Percentiles rank a stretch among this genome's conserved stretches.
These are phyloP conservation scores for Yamadazyma taylorii DNA, from an alignment of 1,139 yeast genomes.

Conservation along the genomic window DNA sequence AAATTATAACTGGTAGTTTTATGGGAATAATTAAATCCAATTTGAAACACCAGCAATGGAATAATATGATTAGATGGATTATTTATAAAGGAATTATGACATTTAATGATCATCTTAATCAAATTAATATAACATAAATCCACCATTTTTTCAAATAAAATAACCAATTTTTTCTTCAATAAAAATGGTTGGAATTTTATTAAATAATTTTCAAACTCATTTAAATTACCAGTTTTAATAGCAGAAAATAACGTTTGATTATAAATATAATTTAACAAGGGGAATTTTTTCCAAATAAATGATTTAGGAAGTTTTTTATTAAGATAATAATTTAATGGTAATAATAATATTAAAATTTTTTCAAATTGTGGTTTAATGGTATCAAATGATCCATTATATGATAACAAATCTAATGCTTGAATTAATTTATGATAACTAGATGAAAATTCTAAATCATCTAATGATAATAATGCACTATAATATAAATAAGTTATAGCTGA, in stretches of 20 bases:
- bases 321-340: conserved; percentile 55
- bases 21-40: conserved; percentile 46
- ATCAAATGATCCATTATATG: conserved; percentile 20
- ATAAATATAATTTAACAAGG: conserved; percentile 47
- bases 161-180: conserved; percentile 60
- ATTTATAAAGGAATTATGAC: conserved; percentile 34
- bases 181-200: conserved; percentile 48
- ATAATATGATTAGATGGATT: conserved; percentile 36
- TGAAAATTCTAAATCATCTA: conserved; percentile 61
- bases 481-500: conserved; percentile 64
- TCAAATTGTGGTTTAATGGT: conserved; percentile 29
- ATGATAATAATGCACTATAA: conserved; percentile 61
- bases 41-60: conserved; percentile 46
- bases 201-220: conserved; percentile 46
- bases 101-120: conserved; percentile 46
- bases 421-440: conserved; percentile 50
- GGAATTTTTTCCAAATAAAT: conserved; percentile 44
- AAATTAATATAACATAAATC: conserved; percentile 53
- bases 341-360: conserved; percentile 47
- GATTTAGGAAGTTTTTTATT: conserved; percentile 41
- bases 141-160: conserved; percentile 58
- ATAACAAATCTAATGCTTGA: conserved; percentile 44
- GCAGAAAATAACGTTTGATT: conserved; percentile 47
- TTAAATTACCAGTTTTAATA: conserved; percentile 55
- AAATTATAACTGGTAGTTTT: conserved; percentile 10